A percentile compares a stretch with the other conserved stretches of the same genome.
Evolutionary conservation across 2,329 filamentous ascomycete genomes (phyloP).

Genomic region (Pezicula rhizophila): DNA sequence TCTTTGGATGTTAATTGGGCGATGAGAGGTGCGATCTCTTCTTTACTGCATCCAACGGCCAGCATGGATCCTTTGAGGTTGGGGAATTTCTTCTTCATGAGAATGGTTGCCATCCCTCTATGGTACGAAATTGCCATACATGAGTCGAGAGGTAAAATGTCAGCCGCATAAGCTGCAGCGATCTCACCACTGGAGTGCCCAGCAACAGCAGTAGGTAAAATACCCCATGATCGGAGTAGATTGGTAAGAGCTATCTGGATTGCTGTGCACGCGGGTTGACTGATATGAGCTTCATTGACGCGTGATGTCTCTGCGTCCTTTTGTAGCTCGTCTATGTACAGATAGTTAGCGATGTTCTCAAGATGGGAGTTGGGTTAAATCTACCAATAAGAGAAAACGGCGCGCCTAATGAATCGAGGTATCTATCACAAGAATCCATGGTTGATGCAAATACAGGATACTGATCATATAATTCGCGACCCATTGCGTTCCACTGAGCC

Average conservation of each 20-base stretch:
- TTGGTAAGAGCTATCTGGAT: slow-evolving; percentile 29
- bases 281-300: slow-evolving; percentile 23
- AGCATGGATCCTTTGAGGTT: slow-evolving; percentile 41
- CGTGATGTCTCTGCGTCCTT: slow-evolving; percentile 15
- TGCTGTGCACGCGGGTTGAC: slow-evolving; percentile 28
- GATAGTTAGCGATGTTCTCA: slow-evolving; percentile 4
- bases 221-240: slow-evolving; percentile 18
- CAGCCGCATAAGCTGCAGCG: slow-evolving; percentile 23
- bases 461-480: slow-evolving; percentile 16
- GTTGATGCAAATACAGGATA: slow-evolving; percentile 18
- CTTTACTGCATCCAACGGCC: slow-evolving; percentile 33
- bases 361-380: neutral
- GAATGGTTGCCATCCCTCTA: slow-evolving; percentile 13
- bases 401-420: slow-evolving; percentile 22
- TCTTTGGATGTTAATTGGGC: slow-evolving; percentile 6
- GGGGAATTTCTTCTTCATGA: neutral
- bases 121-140: slow-evolving; percentile 24
- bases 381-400: slow-evolving; percentile 18
- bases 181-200: slow-evolving; percentile 27
- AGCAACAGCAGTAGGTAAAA: slow-evolving; percentile 17
- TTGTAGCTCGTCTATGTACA: slow-evolving; percentile 15
- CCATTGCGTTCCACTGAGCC: slow-evolving; percentile 23
- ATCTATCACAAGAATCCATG: slow-evolving; percentile 25
- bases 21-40: slow-evolving; percentile 29
- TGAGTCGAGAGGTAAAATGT: slow-evolving; percentile 12